Evolutionary conservation across 108 stramenopile species (phyloP).

Genomic region (Nannochloropsis granulata): DNA sequence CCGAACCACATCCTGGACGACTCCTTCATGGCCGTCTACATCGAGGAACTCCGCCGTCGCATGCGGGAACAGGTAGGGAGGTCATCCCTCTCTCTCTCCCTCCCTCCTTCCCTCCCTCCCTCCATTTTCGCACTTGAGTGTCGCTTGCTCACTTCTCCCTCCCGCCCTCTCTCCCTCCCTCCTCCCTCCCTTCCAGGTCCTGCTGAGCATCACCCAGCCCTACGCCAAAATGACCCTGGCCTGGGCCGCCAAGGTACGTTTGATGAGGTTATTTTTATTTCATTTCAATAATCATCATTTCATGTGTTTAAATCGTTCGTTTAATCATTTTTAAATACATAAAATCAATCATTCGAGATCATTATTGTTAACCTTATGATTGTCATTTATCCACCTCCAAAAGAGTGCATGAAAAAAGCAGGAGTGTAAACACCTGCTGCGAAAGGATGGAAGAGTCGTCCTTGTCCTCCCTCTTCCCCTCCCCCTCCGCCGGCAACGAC

Average conservation of each 20-base stretch:
- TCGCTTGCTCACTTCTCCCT: background rate
- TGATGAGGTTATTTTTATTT: background rate
- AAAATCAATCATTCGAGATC: no score
- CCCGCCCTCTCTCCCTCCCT: background rate
- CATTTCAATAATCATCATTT: no score
- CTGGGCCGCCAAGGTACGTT: background rate
- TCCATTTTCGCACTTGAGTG: background rate
- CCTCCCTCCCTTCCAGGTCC: background rate
- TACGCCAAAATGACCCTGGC: constrained; percentile 1
- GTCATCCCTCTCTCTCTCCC: background rate
- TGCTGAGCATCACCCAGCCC: constrained; percentile 12
- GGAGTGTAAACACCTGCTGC: no score
- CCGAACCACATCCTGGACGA: constrained; percentile 15
- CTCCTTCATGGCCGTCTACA: constrained; percentile 21
- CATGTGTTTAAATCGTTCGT: no score
- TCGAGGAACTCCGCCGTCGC: constrained; percentile 18
- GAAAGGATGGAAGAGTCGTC: no score
- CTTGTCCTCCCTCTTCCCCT: no score
- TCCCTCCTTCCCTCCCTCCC: background rate
- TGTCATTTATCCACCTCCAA: no score
- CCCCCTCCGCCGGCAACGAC: background rate
- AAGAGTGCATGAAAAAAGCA: no score
- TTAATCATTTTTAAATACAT: no score
- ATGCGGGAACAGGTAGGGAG: constrained; percentile 11
- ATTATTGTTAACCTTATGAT: no score